Conservation (phyloP, 768 basidiomycete species). For the Tylopilus rubrobrunneus region DNA sequence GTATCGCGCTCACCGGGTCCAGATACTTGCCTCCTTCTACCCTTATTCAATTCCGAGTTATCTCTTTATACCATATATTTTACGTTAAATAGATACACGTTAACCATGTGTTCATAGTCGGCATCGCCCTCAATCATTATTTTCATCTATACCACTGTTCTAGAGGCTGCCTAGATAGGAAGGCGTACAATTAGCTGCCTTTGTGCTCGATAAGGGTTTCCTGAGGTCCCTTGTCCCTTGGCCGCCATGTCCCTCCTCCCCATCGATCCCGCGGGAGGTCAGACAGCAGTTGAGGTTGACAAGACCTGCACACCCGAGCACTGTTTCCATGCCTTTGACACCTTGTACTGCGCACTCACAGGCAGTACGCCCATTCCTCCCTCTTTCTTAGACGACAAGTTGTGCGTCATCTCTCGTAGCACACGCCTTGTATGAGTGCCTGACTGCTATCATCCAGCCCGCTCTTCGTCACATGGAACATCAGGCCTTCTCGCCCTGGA, state of each 20-base stretch:
- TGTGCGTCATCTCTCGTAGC: constrained; percentile 49
- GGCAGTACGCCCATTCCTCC: constrained; percentile 49
- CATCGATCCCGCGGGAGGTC: constrained; percentile 43
- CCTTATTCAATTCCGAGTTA: constrained; percentile 35
- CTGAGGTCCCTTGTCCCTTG: constrained; percentile 19
- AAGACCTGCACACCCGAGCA: constrained; percentile 66
- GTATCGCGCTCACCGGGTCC: constrained; percentile 14
- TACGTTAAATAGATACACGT: constrained; percentile 35
- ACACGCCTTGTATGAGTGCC: not conserved
- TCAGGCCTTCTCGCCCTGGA: constrained; percentile 55
- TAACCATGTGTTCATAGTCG: constrained; percentile 36
- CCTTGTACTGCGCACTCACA: constrained; percentile 74
- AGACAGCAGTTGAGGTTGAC: constrained; percentile 38
- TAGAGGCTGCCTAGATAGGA: constrained; percentile 26
- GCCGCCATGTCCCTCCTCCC: constrained; percentile 54
- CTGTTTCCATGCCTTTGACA: constrained; percentile 79
- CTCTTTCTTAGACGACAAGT: constrained; percentile 69
- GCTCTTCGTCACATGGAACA: constrained; percentile 97
- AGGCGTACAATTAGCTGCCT: constrained; percentile 8
- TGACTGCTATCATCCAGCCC: constrained; percentile 39
- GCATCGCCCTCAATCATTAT: constrained; percentile 6
- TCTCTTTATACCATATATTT: constrained; percentile 40
- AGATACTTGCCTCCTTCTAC: constrained; percentile 16
- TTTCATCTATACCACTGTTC: not conserved
- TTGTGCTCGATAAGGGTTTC: not conserved